Base-by-base conservation (phyloP, 139 green algal species). In the Chlamydomonas sphaeroides region DNA sequence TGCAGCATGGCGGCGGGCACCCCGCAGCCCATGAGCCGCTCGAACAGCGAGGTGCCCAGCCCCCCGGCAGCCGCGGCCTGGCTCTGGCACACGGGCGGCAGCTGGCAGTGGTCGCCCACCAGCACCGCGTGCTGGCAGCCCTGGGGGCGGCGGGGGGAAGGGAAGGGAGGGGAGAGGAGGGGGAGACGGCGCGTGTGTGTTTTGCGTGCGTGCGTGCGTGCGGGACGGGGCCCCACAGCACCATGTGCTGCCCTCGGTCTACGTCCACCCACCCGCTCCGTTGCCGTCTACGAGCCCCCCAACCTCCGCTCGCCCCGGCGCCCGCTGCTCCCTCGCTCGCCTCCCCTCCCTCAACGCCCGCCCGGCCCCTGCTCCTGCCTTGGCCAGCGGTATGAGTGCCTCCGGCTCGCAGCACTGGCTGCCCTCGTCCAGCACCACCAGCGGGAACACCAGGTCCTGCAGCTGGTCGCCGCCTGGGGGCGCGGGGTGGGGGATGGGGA, bases 81-180 rank as follows among this genome's bases (percentile, higher is more conserved):
- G 70, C 70, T 84, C 39, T 94, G 84, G 30, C 95, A 86, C 65
- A 93, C 95, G 38, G 95, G 92, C 30, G 95, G 95, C 74, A 98
- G 91, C 86, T 98, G 95, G 86, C 92, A 89, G 35, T 94, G 94
- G 79, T 98, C 95, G 2, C 95, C 95, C 75, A 98, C 94, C 78
- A 97, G 85, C 41, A 96, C 93, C 32, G 89, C 89, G 74, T 83
- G 82, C 6, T 20, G 35, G 30, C 35, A 68, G 53, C 65, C 72
- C 79, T 83, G 39, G 35, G 51, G 56, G 56, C 26, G 38, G 53
- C 15, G 53, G 23, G 45, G 45, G 45, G 45, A 53, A 53, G 45
- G 14, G 45, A 53, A 53, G 45, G 14, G 10, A 53, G 45, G 45
- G 45, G 11, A 53, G 11, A 14, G 35, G 33, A 25, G 20, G n/a